Evolutionary conservation across 2,329 filamentous ascomycete genomes (phyloP).

Genomic region (Aureobasidium mangrovei): DNA sequence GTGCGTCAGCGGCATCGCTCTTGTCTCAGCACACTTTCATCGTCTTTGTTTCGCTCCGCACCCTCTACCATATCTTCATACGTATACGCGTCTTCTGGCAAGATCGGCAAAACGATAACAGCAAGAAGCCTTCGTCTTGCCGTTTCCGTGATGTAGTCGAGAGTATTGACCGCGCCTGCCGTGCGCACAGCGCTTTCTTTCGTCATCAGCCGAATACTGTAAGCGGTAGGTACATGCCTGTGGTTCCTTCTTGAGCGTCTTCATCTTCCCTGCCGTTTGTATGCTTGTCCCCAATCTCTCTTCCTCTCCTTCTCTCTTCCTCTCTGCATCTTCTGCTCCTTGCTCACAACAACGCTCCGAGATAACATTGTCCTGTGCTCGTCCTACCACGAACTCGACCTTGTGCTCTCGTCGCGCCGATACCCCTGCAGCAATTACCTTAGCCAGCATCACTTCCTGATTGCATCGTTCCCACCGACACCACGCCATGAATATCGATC

Average conservation of each 20-base stretch:
- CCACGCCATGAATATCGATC: constrained; percentile 32
- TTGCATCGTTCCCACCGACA: neutral
- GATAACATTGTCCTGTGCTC: constrained; percentile 2
- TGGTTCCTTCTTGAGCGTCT: neutral
- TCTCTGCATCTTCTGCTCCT: neutral
- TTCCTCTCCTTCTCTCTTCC: constrained; percentile 2
- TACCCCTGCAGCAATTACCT: constrained; percentile 9
- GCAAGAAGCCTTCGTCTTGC: too few species aligned
- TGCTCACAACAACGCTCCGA: neutral
- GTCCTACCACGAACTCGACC: neutral
- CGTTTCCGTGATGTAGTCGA: neutral
- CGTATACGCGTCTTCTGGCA: too few species aligned
- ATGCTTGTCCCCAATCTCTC: neutral
- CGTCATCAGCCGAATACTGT: neutral
- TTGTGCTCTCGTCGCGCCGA: constrained; percentile 1
- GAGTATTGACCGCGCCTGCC: neutral
- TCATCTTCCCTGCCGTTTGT: neutral
- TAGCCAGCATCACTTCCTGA: neutral
- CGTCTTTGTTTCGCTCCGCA: too few species aligned
- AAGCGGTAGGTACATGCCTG: neutral
- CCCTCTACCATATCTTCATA: too few species aligned
- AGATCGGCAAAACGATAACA: too few species aligned
- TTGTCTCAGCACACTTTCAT: too few species aligned
- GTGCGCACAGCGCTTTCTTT: neutral
- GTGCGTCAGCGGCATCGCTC: too few species aligned